Percentiles rank a stretch among this genome's conserved stretches.
phyloP scores from a whole-genome alignment of 164 flowering plant species.

The Houttuynia cordata region DNA sequence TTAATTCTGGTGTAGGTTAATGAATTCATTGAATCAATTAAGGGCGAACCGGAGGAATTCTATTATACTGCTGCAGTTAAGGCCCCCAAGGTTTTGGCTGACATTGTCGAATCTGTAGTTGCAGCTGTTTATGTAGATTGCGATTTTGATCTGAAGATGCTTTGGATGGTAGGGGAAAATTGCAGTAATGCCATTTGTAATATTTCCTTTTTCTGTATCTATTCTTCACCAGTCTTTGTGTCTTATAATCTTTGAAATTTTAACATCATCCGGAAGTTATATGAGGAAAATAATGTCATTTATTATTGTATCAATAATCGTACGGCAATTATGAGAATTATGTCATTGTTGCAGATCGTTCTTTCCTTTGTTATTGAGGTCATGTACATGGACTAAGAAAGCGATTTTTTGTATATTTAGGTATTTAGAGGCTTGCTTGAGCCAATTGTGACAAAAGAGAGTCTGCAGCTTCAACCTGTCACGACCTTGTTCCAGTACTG shows the following conservation, averaged over 20 bases:
- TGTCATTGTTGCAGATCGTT: too few relatives aligned
- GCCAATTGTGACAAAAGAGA: slow-evolving; percentile 44
- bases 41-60: slow-evolving; percentile 27
- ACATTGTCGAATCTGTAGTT: slow-evolving; percentile 71
- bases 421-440: slow-evolving; percentile 38
- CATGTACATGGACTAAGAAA: too few relatives aligned
- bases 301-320: too few relatives aligned
- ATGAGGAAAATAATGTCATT: too few relatives aligned
- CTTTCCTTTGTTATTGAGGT: too few relatives aligned
- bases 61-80: slow-evolving; percentile 50
- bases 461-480: slow-evolving; percentile 40
- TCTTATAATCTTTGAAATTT: too few relatives aligned
- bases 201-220: background rate
- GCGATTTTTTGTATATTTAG: slow-evolving; percentile 11
- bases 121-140: slow-evolving; percentile 77
- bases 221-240: background rate
- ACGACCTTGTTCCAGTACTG: slow-evolving; percentile 40
- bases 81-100: slow-evolving; percentile 85
- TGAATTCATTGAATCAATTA: slow-evolving; percentile 40
- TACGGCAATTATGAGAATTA: too few relatives aligned
- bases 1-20: slow-evolving; percentile 24
- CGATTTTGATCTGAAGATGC: slow-evolving; percentile 31
- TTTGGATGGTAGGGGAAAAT: slow-evolving; percentile 44
- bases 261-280: too few relatives aligned
- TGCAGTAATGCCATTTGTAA: background rate